Evolutionary conservation across 2,329 filamentous ascomycete species (phyloP), one percentile per base, ranked within the genome.

Genomic region (Alternaria dauci): DNA sequence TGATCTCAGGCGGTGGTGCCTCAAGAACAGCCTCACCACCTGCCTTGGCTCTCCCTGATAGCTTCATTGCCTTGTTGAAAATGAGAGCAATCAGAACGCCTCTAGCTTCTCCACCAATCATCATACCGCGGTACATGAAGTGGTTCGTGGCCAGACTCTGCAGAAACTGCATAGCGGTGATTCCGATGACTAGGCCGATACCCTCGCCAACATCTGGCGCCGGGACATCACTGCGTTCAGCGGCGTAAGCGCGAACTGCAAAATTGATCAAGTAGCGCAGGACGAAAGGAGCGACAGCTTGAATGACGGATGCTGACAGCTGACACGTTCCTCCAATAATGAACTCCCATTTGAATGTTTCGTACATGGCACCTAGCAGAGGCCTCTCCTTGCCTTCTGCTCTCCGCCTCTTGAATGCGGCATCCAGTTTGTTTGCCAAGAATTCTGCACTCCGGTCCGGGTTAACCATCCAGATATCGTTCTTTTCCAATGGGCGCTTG

Each of bases 41-140:
- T 11, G 94, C 93, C 78, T 90, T 95, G 23, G 95, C 95, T 52
- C 94, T 86, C 11, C 90, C 92, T 0, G 94, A 97, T 16, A 98
- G 86, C 52, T 89, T 89, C 89, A 97, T 93, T 3, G 93, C 89
- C 78, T 98, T 98, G 76, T 95, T 92, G 72, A 96, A 98, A 59
- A 98, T 93, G 59, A 93, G 81, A 23, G 91, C 88, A 68, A 97
- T 96, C 43, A 98, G 81, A 0, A 92, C 90, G 1, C 89, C 93
- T 75, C 94, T 87, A 8, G 87, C 82, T 80, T 97, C 90, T 0
- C 93, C 95, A 64, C 94, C 95, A 39, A 96, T 88, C 81, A 96
- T 89, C 91, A 97, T 96, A 23, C 94, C 93, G 23, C 89, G 88
- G 73, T 94, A 98, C 73, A 98, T 90, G 80, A 96, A 97, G 73